Conservation (phyloP, 306 rosid genomes). For the Ormosia emarginata region DNA sequence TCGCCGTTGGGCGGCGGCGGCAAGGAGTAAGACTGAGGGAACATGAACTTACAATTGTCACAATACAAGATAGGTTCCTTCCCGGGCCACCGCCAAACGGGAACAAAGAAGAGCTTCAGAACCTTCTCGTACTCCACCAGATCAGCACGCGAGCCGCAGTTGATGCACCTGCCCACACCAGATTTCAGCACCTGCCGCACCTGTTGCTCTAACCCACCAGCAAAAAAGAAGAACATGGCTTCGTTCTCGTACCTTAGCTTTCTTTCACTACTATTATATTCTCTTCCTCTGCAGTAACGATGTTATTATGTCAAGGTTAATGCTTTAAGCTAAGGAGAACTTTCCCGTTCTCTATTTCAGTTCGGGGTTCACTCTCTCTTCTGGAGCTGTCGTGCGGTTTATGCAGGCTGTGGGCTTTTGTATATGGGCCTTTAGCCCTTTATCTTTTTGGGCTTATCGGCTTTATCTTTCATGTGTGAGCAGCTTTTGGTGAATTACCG, state of each 20-base stretch:
- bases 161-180: slow-evolving; percentile 62
- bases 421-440: background rate
- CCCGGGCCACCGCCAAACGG: slow-evolving; percentile 87
- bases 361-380: background rate
- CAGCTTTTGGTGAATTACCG: background rate
- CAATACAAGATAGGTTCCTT: slow-evolving; percentile 62
- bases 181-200: slow-evolving; percentile 66
- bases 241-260: background rate
- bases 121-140: slow-evolving; percentile 81
- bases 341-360: background rate
- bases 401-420: background rate
- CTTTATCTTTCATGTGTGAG: background rate
- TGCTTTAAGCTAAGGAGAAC: background rate
- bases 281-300: background rate
- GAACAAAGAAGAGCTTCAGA: slow-evolving; percentile 76
- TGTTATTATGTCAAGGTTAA: background rate
- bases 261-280: background rate
- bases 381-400: background rate
- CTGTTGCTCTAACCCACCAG: slow-evolving; percentile 73
- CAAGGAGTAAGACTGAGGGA: slow-evolving; percentile 51
- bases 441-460: background rate
- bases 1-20: slow-evolving; percentile 30
- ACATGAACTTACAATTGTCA: slow-evolving; percentile 56
- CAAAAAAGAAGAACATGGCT: slow-evolving; percentile 78
- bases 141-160: slow-evolving; percentile 57